Evolutionary conservation across 805 yeast species (phyloP).

Genomic region (Ogataea angusta): DNA sequence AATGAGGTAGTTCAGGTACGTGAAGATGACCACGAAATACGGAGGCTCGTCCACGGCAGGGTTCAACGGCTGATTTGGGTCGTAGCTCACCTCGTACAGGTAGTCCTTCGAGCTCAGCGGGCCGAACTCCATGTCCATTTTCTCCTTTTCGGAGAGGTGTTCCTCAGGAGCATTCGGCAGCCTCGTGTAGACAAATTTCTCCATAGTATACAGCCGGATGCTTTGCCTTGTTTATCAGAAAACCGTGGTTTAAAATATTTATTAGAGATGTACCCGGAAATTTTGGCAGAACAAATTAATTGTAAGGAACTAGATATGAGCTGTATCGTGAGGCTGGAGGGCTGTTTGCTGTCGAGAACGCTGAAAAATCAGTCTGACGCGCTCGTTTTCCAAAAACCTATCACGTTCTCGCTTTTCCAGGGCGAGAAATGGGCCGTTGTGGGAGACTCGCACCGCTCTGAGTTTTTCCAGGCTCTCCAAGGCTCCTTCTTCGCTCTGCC

Average conservation of each 20-base stretch:
- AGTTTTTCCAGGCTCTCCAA: slow-evolving; percentile 53
- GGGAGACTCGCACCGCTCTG: slow-evolving; percentile 50
- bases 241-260: slow-evolving; percentile 1
- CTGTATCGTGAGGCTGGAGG: slow-evolving; percentile 2
- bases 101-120: slow-evolving; percentile 60
- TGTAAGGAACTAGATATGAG: background rate
- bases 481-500: slow-evolving; percentile 54
- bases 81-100: slow-evolving; percentile 58
- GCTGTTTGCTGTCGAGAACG: slow-evolving; percentile 1
- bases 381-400: slow-evolving; percentile 38
- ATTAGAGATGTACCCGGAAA: background rate
- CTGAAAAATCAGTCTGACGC: background rate
- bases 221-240: slow-evolving; percentile 12
- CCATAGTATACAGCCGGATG: slow-evolving; percentile 3
- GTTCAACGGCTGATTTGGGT: slow-evolving; percentile 54
- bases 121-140: slow-evolving; percentile 70
- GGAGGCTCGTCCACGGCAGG: slow-evolving; percentile 83
- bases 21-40: slow-evolving; percentile 69
- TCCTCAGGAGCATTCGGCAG: slow-evolving; percentile 36
- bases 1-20: slow-evolving; percentile 81
- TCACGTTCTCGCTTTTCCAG: slow-evolving; percentile 37
- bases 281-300: slow-evolving; percentile 5
- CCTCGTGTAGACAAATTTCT: slow-evolving; percentile 10
- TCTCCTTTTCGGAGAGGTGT: slow-evolving; percentile 32
- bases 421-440: slow-evolving; percentile 52